Percentiles rank a stretch among this genome's conserved stretches.
phyloP scores from a whole-genome alignment of 495 filamentous ascomycete genomes.

The Penicillium diatomitis region DNA sequence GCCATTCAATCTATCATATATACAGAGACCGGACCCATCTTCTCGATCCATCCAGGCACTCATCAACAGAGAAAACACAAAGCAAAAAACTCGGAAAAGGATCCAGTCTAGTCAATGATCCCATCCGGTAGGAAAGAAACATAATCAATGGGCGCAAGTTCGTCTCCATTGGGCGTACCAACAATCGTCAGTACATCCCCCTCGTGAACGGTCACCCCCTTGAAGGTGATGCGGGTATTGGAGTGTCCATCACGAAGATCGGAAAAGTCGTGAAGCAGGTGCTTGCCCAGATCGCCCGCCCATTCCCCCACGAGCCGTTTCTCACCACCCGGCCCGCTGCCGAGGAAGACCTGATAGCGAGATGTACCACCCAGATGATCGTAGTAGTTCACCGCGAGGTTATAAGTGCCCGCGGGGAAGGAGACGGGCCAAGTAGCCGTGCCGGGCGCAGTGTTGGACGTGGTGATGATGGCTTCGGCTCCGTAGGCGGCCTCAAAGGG shows the following conservation, averaged over 20 bases:
- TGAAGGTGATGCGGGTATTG: neutral
- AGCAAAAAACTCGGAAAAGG: neutral
- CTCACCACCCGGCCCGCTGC: neutral
- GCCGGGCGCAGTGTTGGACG: constrained; percentile 29
- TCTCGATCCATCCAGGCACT: too few species aligned
- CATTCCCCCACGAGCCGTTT: neutral
- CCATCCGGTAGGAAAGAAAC: neutral
- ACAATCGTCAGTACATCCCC: neutral
- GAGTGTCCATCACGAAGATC: neutral
- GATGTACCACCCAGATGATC: constrained; percentile 22
- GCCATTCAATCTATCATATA: too few species aligned
- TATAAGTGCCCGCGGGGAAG: constrained; percentile 41
- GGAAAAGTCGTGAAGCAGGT: neutral
- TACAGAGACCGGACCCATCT: too few species aligned
- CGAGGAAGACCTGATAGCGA: neutral
- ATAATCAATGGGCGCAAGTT: neutral
- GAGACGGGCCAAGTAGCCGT: constrained; percentile 34
- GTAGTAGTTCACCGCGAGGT: constrained; percentile 54
- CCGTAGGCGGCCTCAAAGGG: constrained; percentile 47
- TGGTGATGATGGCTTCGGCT: constrained; percentile 32
- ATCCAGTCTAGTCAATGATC: neutral
- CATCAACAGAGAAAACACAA: too few species aligned
- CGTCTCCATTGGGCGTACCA: neutral
- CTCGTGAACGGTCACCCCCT: neutral
- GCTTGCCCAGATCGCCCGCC: neutral